Percentiles rank a stretch among this genome's conserved stretches.
Conservation (phyloP, 2,329 filamentous ascomycete genomes). For the Emergomyces orientalis region DNA sequence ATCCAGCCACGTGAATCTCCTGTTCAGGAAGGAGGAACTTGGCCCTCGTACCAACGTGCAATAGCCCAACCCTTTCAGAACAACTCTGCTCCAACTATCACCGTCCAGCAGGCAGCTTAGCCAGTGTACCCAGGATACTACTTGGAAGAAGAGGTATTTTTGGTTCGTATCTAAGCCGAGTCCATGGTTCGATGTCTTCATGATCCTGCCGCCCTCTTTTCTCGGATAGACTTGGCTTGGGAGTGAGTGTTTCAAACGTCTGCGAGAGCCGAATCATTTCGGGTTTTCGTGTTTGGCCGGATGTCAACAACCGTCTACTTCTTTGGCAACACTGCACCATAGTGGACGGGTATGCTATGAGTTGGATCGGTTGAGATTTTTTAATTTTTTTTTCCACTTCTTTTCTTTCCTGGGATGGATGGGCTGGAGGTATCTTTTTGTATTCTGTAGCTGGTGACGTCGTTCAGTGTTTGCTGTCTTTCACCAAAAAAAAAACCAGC, state of each 20-base stretch:
- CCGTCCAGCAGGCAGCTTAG: neutral
- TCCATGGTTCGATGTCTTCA: neutral
- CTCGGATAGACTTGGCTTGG: neutral
- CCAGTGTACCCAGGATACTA: neutral
- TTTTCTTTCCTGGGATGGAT: neutral
- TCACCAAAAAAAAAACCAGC: neutral
- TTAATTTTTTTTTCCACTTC: neutral
- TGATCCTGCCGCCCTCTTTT: neutral
- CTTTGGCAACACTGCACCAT: neutral
- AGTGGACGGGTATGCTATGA: neutral
- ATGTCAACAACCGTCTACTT: neutral
- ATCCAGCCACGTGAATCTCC: neutral
- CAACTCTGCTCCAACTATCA: neutral
- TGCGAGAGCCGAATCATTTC: neutral
- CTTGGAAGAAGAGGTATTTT: neutral
- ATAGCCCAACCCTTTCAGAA: too few relatives aligned
- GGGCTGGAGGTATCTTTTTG: neutral
- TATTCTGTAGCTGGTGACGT: neutral
- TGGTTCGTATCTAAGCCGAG: neutral
- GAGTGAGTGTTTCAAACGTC: too few relatives aligned
- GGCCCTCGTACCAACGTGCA: too few relatives aligned
- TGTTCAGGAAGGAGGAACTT: too few relatives aligned
- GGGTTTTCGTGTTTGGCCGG: neutral
- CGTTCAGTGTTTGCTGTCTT: neutral
- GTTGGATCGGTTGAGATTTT: neutral